These are phyloP conservation scores for Lunularia cruciata DNA, from an alignment of 225 moss, liverwort and hornwort genomes.

Conservation along the genomic window DNA sequence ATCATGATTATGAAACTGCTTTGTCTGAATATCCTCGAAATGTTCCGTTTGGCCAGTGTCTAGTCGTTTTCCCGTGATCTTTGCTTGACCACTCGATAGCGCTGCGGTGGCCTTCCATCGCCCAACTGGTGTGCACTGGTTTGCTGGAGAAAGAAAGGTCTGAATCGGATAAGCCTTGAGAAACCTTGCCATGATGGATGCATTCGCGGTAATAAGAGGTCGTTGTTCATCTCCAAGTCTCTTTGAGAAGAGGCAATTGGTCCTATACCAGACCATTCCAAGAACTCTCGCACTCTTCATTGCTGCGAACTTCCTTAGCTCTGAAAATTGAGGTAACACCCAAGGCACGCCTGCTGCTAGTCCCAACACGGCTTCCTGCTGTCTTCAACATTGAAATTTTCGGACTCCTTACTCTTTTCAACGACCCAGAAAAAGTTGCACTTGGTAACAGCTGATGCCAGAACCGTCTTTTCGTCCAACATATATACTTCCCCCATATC, in stretches of 20 bases:
- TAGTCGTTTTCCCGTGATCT: background rate
- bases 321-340: background rate
- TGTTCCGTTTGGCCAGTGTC: background rate
- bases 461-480: background rate
- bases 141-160: conserved; percentile 1
- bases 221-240: conserved; percentile 6
- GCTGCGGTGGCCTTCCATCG: conserved; percentile 16
- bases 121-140: background rate
- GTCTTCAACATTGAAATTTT: background rate
- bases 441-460: background rate
- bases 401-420: background rate
- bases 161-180: background rate
- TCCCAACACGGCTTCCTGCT: background rate
- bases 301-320: background rate
- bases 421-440: background rate
- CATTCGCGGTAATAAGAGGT: conserved; percentile 10
- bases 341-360: background rate
- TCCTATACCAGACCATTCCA: conserved; percentile 17
- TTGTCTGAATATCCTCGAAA: background rate
- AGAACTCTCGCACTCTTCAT: conserved; percentile 13
- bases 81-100: conserved; percentile 12
- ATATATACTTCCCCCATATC: background rate
- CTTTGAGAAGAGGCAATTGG: background rate
- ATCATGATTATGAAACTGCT: conserved; percentile 2
- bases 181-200: conserved; percentile 5